Percentiles rank a stretch among this genome's conserved stretches.
phyloP scores from a whole-genome alignment of 1,284 basidiomycete species.

The Cryptococcus jaspeensis region DNA sequence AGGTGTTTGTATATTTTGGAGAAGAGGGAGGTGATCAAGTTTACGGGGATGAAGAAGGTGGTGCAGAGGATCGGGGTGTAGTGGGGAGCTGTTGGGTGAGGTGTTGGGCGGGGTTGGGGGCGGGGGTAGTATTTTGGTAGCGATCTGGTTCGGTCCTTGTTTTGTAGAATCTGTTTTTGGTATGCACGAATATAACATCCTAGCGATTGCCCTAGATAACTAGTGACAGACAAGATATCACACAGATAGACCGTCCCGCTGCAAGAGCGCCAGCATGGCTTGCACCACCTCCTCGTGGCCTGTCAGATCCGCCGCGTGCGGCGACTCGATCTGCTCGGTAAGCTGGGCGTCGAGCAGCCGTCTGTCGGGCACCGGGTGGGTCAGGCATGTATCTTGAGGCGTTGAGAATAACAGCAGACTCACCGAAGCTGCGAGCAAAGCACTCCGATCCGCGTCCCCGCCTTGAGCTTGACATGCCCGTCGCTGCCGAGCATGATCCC shows the following conservation, averaged over 20 bases:
- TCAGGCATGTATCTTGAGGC: background rate
- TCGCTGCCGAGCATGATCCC: constrained; percentile 65
- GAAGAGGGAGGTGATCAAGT: constrained; percentile 90
- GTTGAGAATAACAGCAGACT: constrained; percentile 9
- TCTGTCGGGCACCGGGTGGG: constrained; percentile 8
- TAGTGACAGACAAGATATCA: background rate
- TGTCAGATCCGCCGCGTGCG: constrained; percentile 54
- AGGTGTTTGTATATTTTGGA: constrained; percentile 88
- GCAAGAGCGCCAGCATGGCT: constrained; percentile 69
- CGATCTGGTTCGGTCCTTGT: background rate
- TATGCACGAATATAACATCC: constrained; percentile 2
- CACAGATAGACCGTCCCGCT: constrained; percentile 42
- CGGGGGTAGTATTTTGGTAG: too few relatives aligned
- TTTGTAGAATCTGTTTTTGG: background rate
- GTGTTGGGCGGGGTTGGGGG: background rate
- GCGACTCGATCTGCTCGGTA: constrained; percentile 54
- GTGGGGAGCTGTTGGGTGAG: background rate
- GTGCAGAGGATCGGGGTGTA: constrained; percentile 46
- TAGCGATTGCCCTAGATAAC: background rate
- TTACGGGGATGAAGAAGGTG: constrained; percentile 66
- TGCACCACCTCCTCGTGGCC: constrained; percentile 61
- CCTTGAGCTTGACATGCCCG: constrained; percentile 65
- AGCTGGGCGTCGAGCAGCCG: constrained; percentile 71
- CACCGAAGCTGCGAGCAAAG: constrained; percentile 80
- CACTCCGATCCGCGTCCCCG: constrained; percentile 84